Evolutionary conservation across 2,329 filamentous ascomycete genomes (phyloP).

Genomic region (Diaporthe citri): DNA sequence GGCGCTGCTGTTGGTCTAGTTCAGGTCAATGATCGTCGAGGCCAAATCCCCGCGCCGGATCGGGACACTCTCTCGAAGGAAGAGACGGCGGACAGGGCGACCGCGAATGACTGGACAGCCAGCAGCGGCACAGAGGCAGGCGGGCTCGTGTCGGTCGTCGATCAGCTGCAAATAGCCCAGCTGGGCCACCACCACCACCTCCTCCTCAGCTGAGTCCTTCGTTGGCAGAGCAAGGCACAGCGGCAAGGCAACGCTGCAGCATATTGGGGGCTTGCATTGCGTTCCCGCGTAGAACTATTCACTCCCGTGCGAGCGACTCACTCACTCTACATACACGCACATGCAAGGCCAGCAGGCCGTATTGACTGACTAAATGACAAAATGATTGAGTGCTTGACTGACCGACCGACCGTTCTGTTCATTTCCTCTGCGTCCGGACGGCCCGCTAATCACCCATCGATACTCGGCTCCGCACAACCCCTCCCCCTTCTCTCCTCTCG

Average conservation of each 20-base stretch:
- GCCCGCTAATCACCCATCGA: neutral
- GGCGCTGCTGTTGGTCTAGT: neutral
- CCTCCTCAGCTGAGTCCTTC: conserved; percentile 19
- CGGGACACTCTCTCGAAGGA: conserved; percentile 3
- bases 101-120: neutral
- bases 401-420: neutral
- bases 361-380: neutral
- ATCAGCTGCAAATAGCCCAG: conserved; percentile 29
- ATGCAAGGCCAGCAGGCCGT: too few species aligned
- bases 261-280: neutral
- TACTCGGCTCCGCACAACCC: neutral
- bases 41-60: neutral
- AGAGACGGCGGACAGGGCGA: neutral
- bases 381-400: neutral
- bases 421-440: conserved; percentile 20
- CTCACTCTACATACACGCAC: neutral
- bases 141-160: conserved; percentile 1
- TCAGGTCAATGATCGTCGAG: conserved; percentile 1
- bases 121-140: neutral
- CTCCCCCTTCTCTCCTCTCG: neutral
- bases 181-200: neutral
- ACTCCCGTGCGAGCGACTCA: conserved; percentile 1
- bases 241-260: neutral
- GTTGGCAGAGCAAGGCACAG: neutral
- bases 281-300: neutral